Conservation (phyloP, 2,329 filamentous ascomycete genomes). For the Ophiocordyceps robertsii region DNA sequence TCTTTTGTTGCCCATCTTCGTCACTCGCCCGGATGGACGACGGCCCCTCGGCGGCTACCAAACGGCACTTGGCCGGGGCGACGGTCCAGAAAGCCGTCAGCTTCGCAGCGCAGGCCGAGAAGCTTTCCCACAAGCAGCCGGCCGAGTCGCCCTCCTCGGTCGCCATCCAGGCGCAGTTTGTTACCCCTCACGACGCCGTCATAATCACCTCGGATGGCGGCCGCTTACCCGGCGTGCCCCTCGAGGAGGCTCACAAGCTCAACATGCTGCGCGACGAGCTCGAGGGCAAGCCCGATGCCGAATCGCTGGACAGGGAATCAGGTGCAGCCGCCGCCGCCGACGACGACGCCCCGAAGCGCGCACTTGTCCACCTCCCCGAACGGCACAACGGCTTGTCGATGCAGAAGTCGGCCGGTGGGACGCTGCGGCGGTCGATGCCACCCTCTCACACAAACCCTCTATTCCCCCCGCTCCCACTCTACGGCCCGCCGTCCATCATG, state of each 20-base stretch:
- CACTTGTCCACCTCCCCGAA: slow-evolving; percentile 11
- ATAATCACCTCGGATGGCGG: slow-evolving; percentile 55
- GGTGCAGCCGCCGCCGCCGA: no score
- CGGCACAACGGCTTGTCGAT: slow-evolving; percentile 19
- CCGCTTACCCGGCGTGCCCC: slow-evolving; percentile 53
- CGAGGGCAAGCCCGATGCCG: slow-evolving; percentile 4
- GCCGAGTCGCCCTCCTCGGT: slow-evolving; percentile 20
- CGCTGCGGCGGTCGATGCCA: slow-evolving; percentile 36
- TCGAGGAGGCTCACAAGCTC: slow-evolving; percentile 57
- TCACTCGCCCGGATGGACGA: not conserved
- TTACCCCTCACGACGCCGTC: slow-evolving; percentile 60
- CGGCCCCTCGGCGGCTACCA: slow-evolving; percentile 4
- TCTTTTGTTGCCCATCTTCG: no score
- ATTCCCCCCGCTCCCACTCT: slow-evolving; percentile 74
- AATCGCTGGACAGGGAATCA: no score
- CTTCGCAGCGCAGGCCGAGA: slow-evolving; percentile 49
- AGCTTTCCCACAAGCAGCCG: slow-evolving; percentile 30
- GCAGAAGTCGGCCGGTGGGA: slow-evolving; percentile 31
- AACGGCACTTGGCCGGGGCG: slow-evolving; percentile 1
- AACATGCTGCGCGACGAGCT: slow-evolving; percentile 47
- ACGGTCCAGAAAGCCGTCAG: slow-evolving; percentile 32
- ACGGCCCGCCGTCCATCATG: slow-evolving; percentile 58
- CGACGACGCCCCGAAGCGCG: slow-evolving; percentile 8
- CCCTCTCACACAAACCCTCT: slow-evolving; percentile 63
- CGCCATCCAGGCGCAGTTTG: slow-evolving; percentile 48